Evolutionary conservation across 805 yeast species (phyloP).

Genomic region (Sugiyamaella lignohabitans): DNA sequence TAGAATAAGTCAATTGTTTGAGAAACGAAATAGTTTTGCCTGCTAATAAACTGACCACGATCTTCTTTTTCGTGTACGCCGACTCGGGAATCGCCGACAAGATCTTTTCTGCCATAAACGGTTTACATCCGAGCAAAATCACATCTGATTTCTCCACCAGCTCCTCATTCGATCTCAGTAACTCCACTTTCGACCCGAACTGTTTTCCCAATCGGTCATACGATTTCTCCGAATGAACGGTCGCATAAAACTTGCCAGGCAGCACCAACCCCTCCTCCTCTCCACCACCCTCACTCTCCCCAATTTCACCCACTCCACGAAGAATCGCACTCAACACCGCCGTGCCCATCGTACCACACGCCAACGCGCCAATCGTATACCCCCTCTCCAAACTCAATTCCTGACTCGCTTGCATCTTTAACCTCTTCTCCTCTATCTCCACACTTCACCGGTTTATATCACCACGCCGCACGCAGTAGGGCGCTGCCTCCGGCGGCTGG

Average conservation of each 20-base stretch:
- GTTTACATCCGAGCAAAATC: conserved; percentile 81
- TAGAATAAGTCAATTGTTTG: conserved; percentile 32
- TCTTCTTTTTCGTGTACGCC: conserved; percentile 41
- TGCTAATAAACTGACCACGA: conserved; percentile 79
- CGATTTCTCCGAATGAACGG: conserved; percentile 55
- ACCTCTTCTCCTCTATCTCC: too few species aligned
- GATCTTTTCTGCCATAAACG: conserved; percentile 64
- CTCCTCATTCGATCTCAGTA: conserved; percentile 40
- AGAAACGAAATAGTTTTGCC: conserved; percentile 84
- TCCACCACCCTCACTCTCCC: conserved; percentile 19
- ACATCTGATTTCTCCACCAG: conserved; percentile 64
- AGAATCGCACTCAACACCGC: conserved; percentile 75
- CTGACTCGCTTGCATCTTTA: not conserved
- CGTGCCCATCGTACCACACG: conserved; percentile 94
- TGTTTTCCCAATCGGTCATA: conserved; percentile 43
- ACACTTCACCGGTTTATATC: too few species aligned
- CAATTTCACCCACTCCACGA: conserved; percentile 33
- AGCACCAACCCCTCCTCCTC: too few species aligned
- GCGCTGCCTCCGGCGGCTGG: too few species aligned
- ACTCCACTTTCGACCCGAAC: conserved; percentile 49
- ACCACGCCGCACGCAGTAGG: too few species aligned
- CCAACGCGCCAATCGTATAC: conserved; percentile 67
- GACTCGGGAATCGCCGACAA: conserved; percentile 41
- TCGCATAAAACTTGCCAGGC: conserved; percentile 72
- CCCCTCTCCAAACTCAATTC: conserved; percentile 18